Conservation (phyloP, 2,329 filamentous ascomycete genomes). For the Paraconiothyrium sp. region DNA sequence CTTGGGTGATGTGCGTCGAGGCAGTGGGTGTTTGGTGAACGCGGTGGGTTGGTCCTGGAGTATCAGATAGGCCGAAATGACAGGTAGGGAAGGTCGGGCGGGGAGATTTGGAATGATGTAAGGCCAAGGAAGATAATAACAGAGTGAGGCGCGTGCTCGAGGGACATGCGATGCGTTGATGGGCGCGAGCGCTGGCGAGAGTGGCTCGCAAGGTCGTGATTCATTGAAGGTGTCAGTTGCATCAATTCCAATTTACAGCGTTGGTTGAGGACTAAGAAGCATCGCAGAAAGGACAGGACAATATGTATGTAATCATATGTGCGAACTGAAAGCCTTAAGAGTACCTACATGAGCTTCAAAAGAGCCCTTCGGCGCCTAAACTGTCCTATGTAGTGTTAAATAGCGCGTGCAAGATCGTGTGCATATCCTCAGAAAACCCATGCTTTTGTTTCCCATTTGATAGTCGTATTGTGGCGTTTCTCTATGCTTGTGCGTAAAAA, state of each 20-base stretch:
- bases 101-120: slow-evolving; percentile 2
- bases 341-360: neutral
- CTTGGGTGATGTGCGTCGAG: slow-evolving; percentile 4
- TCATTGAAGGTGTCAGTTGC: too few species aligned
- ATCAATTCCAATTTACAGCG: too few species aligned
- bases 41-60: neutral
- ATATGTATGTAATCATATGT: neutral
- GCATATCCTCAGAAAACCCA: neutral
- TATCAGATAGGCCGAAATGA: neutral
- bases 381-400: neutral
- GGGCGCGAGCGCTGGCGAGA: neutral
- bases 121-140: neutral
- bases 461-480: neutral
- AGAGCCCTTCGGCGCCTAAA: neutral
- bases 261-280: neutral
- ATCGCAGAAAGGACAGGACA: neutral
- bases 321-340: too few species aligned
- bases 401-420: neutral
- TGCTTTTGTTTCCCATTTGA: neutral
- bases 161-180: neutral
- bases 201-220: too few species aligned
- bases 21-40: slow-evolving; percentile 9
- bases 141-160: neutral
- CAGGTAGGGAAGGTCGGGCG: neutral
- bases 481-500: neutral